phyloP scores from a whole-genome alignment of 2,329 filamentous ascomycete species.

The Neopestalotiopsis sp. region DNA sequence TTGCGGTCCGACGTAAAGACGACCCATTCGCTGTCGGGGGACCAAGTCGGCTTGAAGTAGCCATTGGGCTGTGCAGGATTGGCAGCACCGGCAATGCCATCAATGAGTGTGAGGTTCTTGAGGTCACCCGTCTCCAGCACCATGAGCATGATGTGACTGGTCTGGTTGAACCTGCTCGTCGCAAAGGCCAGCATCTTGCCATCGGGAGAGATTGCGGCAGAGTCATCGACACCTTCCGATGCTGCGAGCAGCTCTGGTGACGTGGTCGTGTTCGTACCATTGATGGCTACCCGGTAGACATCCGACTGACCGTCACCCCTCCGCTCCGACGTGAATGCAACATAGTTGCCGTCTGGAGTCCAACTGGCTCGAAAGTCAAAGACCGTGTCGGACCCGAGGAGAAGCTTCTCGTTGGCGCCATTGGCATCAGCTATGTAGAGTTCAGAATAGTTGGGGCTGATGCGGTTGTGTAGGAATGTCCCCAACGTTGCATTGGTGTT shows the following conservation, averaged over 20 bases:
- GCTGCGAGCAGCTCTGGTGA: neutral
- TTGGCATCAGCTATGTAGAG: conserved; percentile 41
- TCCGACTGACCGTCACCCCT: neutral
- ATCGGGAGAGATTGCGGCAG: neutral
- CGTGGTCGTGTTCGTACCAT: neutral
- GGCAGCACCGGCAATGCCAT: neutral
- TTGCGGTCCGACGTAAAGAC: neutral
- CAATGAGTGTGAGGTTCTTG: neutral
- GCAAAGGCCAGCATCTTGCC: neutral
- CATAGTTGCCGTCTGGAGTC: conserved; percentile 46
- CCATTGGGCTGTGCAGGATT: neutral
- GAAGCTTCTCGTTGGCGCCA: conserved; percentile 41
- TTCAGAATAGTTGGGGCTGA: conserved; percentile 22
- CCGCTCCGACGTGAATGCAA: conserved; percentile 44
- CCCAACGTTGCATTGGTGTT: neutral
- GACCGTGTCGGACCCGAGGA: conserved; percentile 32
- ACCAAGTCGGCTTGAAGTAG: neutral
- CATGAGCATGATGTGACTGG: neutral
- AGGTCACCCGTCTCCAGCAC: neutral
- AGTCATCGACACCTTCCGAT: neutral
- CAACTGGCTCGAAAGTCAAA: conserved; percentile 46
- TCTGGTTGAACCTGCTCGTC: neutral
- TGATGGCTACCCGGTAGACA: neutral
- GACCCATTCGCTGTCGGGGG: neutral
- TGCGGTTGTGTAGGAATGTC: conserved; percentile 25